phyloP scores from a whole-genome alignment of 768 basidiomycete species.

The Leccinum ochraceum region DNA sequence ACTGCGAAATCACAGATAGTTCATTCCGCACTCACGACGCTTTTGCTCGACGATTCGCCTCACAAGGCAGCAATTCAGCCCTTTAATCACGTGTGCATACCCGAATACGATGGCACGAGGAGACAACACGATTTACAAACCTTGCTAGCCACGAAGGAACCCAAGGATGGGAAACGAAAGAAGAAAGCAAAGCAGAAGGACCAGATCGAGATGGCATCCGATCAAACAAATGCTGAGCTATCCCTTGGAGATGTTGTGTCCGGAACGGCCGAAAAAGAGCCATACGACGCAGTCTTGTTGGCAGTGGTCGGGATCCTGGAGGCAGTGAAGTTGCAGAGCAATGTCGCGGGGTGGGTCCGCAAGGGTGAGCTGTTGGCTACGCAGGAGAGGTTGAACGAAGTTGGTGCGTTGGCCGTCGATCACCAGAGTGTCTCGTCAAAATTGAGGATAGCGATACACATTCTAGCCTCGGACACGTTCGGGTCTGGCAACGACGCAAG shows the following conservation, averaged over 20 bases:
- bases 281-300: conserved; percentile 53
- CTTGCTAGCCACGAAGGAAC: conserved; percentile 22
- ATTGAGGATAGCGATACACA: not conserved
- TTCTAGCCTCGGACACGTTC: not conserved
- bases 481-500: conserved; percentile 19
- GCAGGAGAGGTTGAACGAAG: conserved; percentile 6
- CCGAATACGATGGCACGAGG: conserved; percentile 56
- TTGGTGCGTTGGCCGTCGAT: not conserved
- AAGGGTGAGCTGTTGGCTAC: conserved; percentile 47
- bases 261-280: conserved; percentile 15
- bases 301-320: conserved; percentile 71
- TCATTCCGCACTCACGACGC: conserved; percentile 49
- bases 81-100: conserved; percentile 78
- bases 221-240: not conserved
- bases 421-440: not conserved
- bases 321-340: conserved; percentile 54
- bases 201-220: not conserved
- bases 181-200: conserved; percentile 10
- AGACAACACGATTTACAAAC: conserved; percentile 41
- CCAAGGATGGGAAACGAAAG: conserved; percentile 10
- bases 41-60: conserved; percentile 54
- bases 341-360: conserved; percentile 69
- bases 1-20: conserved; percentile 9
- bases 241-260: not conserved
- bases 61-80: conserved; percentile 68